Percentiles rank a stretch among this genome's conserved stretches.
These are phyloP conservation scores for Petasospora fabianii DNA, from an alignment of 1,139 yeast genomes.

Conservation along the genomic window DNA sequence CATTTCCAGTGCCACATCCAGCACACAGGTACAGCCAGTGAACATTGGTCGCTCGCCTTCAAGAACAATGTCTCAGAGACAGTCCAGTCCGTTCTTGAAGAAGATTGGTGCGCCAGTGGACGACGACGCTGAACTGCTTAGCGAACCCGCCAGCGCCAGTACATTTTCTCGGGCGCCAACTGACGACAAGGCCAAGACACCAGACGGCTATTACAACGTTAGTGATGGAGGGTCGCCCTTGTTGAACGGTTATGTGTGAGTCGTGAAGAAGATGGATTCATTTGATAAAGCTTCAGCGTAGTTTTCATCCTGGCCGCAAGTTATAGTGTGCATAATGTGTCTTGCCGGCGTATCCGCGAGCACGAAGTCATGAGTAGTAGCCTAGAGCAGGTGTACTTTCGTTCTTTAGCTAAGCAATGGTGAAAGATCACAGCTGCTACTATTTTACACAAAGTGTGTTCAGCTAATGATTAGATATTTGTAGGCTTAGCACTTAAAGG, in stretches of 20 bases:
- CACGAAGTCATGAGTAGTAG: no score
- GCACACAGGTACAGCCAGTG: background rate
- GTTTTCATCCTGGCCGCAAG: background rate
- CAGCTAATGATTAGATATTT: no score
- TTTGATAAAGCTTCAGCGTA: background rate
- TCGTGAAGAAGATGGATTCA: background rate
- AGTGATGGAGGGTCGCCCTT: slow-evolving; percentile 15
- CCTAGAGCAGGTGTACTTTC: no score
- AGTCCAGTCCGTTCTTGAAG: slow-evolving; percentile 14
- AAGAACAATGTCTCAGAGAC: slow-evolving; percentile 1
- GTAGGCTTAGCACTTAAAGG: no score
- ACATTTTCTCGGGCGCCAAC: background rate
- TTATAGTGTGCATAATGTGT: no score
- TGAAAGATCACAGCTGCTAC: no score
- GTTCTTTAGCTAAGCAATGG: no score
- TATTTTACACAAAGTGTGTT: no score
- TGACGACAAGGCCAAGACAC: background rate
- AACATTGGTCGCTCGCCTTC: background rate
- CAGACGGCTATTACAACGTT: slow-evolving; percentile 18
- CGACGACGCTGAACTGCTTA: background rate
- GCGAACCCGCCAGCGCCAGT: no score
- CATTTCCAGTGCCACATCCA: no score
- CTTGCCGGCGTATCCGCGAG: no score
- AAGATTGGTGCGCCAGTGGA: slow-evolving; percentile 19
- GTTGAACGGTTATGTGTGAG: slow-evolving; percentile 15